phyloP scores from a whole-genome alignment of 2,329 filamentous ascomycete genomes.

The Penicillium sp. region DNA sequence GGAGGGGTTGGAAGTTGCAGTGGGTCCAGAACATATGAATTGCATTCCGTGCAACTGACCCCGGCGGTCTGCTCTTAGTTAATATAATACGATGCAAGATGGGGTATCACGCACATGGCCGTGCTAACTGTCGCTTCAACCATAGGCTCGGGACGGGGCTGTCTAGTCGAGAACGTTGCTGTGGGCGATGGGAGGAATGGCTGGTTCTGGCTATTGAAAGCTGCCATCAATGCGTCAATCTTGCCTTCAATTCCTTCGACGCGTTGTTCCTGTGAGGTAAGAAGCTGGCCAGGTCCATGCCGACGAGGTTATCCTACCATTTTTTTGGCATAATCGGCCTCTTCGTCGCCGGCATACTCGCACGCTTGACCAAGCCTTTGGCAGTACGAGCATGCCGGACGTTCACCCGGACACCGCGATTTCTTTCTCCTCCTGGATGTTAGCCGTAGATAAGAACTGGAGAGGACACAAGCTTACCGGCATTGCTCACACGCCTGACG shows the following conservation, averaged over 20 bases:
- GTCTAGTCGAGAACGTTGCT: constrained; percentile 16
- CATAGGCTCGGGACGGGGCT: background rate
- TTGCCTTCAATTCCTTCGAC: constrained; percentile 26
- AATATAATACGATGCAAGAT: background rate
- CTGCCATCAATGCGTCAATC: constrained; percentile 26
- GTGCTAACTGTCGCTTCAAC: background rate
- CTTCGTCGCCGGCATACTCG: constrained; percentile 29
- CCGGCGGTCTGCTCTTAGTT: background rate
- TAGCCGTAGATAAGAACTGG: background rate
- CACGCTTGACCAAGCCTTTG: constrained; percentile 37
- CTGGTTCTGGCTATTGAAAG: constrained; percentile 8
- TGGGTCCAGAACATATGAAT: constrained; percentile 35
- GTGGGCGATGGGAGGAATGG: background rate
- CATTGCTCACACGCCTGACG: constrained; percentile 38
- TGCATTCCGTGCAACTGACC: constrained; percentile 10
- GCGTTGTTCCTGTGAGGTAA: constrained; percentile 14
- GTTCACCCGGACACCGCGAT: constrained; percentile 38
- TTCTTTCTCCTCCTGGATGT: constrained; percentile 35
- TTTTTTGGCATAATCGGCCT: constrained; percentile 8
- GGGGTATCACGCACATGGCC: background rate
- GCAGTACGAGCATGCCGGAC: constrained; percentile 40
- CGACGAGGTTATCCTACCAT: constrained; percentile 14
- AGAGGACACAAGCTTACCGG: constrained; percentile 28
- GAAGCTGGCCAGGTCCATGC: background rate
- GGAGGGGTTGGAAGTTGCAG: constrained; percentile 41